phyloP scores from a whole-genome alignment of 2,329 filamentous ascomycete species.

The Apiospora pterosperma region DNA sequence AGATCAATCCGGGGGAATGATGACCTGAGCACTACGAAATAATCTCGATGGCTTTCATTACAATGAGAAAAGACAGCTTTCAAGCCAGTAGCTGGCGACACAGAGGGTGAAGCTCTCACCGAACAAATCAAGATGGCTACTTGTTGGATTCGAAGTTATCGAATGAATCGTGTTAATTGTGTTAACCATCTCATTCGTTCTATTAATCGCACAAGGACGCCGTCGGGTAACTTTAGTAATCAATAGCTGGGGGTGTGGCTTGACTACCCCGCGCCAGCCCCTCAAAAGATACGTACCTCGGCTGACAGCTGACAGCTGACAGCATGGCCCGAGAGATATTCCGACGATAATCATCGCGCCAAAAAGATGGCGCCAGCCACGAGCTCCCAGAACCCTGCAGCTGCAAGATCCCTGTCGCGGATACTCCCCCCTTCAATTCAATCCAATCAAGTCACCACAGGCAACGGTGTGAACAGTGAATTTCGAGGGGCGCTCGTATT shows the following conservation, averaged over 20 bases:
- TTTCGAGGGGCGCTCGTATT: not conserved
- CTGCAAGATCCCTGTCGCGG: not conserved
- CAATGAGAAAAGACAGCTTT: not conserved
- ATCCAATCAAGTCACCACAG: not conserved
- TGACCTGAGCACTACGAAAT: not conserved
- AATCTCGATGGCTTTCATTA: not conserved
- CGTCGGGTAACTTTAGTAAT: too few relatives aligned
- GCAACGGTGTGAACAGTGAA: conserved; percentile 1
- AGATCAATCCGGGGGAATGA: not conserved
- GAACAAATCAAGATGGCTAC: not conserved
- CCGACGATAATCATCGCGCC: not conserved
- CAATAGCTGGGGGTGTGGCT: not conserved
- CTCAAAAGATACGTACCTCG: not conserved
- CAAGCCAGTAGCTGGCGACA: not conserved
- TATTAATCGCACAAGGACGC: too few relatives aligned
- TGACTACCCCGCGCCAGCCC: not conserved
- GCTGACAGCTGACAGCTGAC: not conserved
- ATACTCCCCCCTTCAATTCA: not conserved
- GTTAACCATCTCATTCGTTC: too few relatives aligned
- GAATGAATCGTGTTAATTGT: not conserved
- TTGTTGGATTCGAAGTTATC: not conserved
- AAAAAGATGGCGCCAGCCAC: not conserved
- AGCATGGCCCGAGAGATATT: not conserved
- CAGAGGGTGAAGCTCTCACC: not conserved
- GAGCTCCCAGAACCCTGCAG: not conserved